These are phyloP conservation scores for Penicillium soppii DNA, from an alignment of 495 filamentous ascomycete genomes.

Conservation along the genomic window DNA sequence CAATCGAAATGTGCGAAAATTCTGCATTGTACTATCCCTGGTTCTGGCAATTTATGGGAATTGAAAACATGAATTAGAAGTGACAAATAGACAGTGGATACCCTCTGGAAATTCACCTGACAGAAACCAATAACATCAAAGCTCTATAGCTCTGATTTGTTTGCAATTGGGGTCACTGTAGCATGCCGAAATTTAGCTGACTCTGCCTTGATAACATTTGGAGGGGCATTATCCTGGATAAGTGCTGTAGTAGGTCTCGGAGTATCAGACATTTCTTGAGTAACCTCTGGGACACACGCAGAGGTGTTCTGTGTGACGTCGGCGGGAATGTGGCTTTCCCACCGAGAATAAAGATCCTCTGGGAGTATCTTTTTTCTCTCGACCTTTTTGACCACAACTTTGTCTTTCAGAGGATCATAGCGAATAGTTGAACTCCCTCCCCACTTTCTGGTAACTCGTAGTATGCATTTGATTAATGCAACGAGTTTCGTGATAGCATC, in stretches of 20 bases:
- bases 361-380: constrained; percentile 33
- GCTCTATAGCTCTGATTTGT: too few relatives aligned
- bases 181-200: background rate
- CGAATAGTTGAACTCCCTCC: constrained; percentile 31
- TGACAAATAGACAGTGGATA: too few relatives aligned
- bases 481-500: constrained; percentile 31
- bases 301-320: background rate
- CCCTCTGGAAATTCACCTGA: too few relatives aligned
- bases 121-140: too few relatives aligned
- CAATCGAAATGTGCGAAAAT: too few relatives aligned
- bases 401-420: constrained; percentile 29
- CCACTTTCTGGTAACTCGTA: constrained; percentile 25
- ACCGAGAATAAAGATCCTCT: constrained; percentile 22
- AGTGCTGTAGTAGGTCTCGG: background rate
- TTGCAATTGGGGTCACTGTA: too few relatives aligned
- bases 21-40: too few relatives aligned
- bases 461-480: constrained; percentile 35
- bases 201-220: background rate
- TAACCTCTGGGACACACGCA: background rate
- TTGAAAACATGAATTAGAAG: too few relatives aligned
- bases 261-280: background rate
- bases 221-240: background rate
- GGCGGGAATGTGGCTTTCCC: background rate
- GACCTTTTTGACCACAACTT: constrained; percentile 24
- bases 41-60: too few relatives aligned